Base-by-base conservation (phyloP, 768 basidiomycete species). In the Boletus eberwhitei region DNA sequence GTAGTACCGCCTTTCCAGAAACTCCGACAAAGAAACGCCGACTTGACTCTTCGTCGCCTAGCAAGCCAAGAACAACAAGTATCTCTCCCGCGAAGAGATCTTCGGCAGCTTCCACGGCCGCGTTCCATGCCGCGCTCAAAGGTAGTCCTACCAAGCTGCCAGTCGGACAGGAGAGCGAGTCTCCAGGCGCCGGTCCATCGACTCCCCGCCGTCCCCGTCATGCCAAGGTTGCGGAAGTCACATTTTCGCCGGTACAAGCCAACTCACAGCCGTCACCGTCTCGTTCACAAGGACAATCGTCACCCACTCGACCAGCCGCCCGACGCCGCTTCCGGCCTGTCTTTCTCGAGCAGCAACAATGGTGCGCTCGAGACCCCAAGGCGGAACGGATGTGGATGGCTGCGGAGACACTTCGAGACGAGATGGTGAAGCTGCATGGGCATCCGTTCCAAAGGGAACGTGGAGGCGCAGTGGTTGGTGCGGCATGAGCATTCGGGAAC, bases 321-420 rank as follows among this genome's bases (percentile, higher is more conserved):
- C 67, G 66, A 31, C 72, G 74, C 7, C 76, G 79, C 8, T 81
- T 79, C 59, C 71, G 77, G 11, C 75, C 80, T 8, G 71, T 81
- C 14, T 82, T 80, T 64, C 67, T 74, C 3, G 79, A 80, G 57
- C 74, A 76, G n/a, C 62, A 72, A 47, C 78, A 81, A 43, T 82
- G 81, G 81, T 69, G 64, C 24, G 65, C 66, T 29, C 61, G 64
- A 32, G 81, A 81, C 59, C 77, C 71, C 34, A 72, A 66, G 48
- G 61, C 60, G n/a, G 62, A 63, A 34, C 56, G 48, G n/a, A 59
- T 69, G 40, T 70, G 70, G 69, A 57, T 46, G 7, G 54, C 13
- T 29, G 68, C 63, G 14, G 47, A 49, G 32, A 31, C n/a, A 1
- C 54, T 57, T 41, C 42, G 58, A 17, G 42, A 54, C 4, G 46